These are phyloP conservation scores for Tetradesmus lagerheimii DNA, from an alignment of 139 green algal genomes.

Conservation along the genomic window DNA sequence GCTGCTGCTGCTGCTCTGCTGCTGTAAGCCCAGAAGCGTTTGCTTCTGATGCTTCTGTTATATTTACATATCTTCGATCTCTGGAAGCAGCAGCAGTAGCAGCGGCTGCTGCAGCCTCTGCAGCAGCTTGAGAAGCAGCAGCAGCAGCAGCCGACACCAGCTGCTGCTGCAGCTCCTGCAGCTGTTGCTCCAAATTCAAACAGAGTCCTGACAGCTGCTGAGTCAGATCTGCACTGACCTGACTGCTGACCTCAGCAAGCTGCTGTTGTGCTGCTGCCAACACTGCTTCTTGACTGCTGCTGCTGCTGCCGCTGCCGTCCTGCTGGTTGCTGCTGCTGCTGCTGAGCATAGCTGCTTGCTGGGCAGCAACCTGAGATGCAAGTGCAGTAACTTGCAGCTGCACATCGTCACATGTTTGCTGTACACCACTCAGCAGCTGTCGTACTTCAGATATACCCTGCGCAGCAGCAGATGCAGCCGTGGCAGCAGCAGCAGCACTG, in stretches of 20 bases:
- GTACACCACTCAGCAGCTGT: background rate
- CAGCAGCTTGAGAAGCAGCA: conserved; percentile 1
- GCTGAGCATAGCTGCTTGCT: conserved; percentile 20
- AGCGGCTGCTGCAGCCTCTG: conserved; percentile 16
- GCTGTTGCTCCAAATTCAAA: background rate
- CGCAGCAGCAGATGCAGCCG: conserved; percentile 12
- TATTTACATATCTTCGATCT: background rate
- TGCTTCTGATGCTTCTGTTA: background rate
- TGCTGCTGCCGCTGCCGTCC: conserved; percentile 14
- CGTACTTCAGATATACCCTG: conserved; percentile 18
- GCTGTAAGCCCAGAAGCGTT: background rate
- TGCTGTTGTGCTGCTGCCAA: conserved; percentile 14
- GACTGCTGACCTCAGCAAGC: background rate
- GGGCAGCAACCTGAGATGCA: background rate
- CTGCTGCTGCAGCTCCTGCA: conserved; percentile 29
- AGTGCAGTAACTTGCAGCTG: conserved; percentile 2
- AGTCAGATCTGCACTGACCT: conserved; percentile 21
- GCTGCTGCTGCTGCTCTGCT: conserved; percentile 15
- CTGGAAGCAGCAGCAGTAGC: background rate
- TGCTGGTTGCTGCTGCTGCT: conserved; percentile 34
- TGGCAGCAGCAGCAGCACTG: background rate
- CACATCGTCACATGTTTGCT: background rate
- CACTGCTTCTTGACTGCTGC: background rate
- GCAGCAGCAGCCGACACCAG: background rate
- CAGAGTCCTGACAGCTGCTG: conserved; percentile 1